Evolutionary conservation across 2,329 filamentous ascomycete species (phyloP).

Genomic region (Aspergillus ustus): DNA sequence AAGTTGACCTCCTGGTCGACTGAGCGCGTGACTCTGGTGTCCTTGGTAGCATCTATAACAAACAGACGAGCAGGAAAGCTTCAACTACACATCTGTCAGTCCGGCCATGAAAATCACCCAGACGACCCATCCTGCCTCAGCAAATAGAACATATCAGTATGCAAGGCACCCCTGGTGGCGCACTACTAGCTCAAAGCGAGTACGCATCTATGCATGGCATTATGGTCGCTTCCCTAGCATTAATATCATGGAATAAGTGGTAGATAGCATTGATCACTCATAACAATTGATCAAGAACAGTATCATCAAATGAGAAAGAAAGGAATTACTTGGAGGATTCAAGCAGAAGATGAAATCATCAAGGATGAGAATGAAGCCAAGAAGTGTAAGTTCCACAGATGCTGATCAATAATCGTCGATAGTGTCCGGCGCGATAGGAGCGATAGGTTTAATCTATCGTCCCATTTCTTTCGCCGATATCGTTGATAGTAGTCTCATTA

Average conservation of each 20-base stretch:
- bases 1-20: background rate
- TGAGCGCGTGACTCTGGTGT: too few species aligned
- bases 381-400: constrained; percentile 19
- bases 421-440: constrained; percentile 25
- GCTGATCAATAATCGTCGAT: constrained; percentile 27
- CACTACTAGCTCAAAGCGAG: background rate
- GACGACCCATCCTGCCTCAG: background rate
- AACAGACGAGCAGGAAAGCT: background rate
- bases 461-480: constrained; percentile 9
- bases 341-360: background rate
- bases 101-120: background rate
- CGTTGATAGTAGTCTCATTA: background rate
- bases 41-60: background rate
- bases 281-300: background rate
- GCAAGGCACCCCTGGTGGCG: background rate
- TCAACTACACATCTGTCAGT: background rate
- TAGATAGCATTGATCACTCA: background rate
- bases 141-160: background rate
- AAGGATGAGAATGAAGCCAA: constrained; percentile 15
- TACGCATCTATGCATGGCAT: background rate
- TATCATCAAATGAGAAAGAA: background rate
- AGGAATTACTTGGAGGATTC: background rate
- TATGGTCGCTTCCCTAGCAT: background rate
- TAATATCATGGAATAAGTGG: background rate
- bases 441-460: constrained; percentile 20